Base-by-base conservation (phyloP, 495 filamentous ascomycete species). In the Aspergillus saccharolyticus region DNA sequence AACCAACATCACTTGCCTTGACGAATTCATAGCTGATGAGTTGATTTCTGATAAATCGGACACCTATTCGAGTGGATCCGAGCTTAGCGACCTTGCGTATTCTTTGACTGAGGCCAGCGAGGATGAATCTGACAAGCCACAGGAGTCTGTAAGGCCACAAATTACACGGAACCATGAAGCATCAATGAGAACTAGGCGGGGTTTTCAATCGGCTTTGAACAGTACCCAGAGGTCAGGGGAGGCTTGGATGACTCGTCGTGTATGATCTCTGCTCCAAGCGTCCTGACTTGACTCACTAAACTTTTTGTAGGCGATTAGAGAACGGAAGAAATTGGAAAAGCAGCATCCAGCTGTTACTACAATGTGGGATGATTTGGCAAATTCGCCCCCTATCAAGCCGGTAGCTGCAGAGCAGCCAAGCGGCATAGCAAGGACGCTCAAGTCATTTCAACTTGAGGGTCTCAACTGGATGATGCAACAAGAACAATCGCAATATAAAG, bases 391-490 rank as follows among this genome's bases (percentile, higher is more conserved):
- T 17, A 82, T 96, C 49, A 75, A 80, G 15, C 80, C 85, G 28
- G 78, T 82, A 44, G 76, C 78, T 55, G 89, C 88, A 25, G 72
- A 83, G 52, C 94, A 98, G 65, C 94, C 94, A 18, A 66, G 69
- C 8, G 83, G 81, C 4, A 96, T 98, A 60, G 88, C 78, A 30
- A 85, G 93, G 18, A 85, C 83, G 39, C 76, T 98, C 50, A 94
- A 97, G 69, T 85, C 86, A 1, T 97, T 97, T 70, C 94, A 98
- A 63, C 85, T 95, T 16, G 88, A 97, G 70, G 94, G 94, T 7
- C 73, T 98, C 42, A 85, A 90, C 56, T 98, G 94, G 94, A 93
- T 98, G 89, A 84, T 80, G 56, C 81, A 76, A 44, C 95, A 96
- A 76, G 94, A 98, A 65, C 77, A 88, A 68, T 88, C 87, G 2